phyloP scores from a whole-genome alignment of 2,329 filamentous ascomycete genomes.

The Periconia sp. region DNA sequence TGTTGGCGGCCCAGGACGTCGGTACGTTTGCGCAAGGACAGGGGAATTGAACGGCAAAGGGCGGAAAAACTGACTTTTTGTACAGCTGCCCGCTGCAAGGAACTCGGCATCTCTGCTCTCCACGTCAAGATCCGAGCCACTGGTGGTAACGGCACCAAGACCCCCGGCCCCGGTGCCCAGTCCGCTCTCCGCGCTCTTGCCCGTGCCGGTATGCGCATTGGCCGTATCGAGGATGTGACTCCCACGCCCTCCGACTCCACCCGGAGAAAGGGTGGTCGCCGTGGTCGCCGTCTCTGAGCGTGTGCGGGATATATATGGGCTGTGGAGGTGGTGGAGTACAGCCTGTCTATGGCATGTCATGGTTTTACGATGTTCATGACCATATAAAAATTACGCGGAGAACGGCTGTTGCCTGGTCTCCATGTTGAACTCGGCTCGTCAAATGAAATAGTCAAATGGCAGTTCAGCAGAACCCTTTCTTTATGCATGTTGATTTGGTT shows the following conservation, averaged over 20 bases:
- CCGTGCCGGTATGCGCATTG: slow-evolving; percentile 99
- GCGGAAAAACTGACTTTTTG: slow-evolving; percentile 42
- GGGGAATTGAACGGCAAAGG: background rate
- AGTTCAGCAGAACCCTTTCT: slow-evolving; percentile 43
- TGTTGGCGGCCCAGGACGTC: slow-evolving; percentile 97
- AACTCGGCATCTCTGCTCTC: slow-evolving; percentile 87
- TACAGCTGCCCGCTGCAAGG: slow-evolving; percentile 78
- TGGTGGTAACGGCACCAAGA: slow-evolving; percentile 99
- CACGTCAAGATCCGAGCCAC: slow-evolving; percentile 99
- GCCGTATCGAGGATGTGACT: slow-evolving; percentile 99
- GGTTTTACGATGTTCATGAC: slow-evolving; percentile 38
- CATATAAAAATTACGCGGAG: slow-evolving; percentile 42
- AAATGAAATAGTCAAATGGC: slow-evolving; percentile 32
- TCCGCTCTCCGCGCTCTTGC: slow-evolving; percentile 98
- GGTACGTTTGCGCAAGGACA: slow-evolving; percentile 23
- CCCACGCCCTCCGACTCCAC: slow-evolving; percentile 99
- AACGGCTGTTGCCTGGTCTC: slow-evolving; percentile 44
- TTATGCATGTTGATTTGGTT: slow-evolving; percentile 27
- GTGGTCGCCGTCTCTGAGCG: slow-evolving; percentile 98
- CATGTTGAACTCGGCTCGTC: slow-evolving; percentile 42
- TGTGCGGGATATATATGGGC: slow-evolving; percentile 44
- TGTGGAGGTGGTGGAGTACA: slow-evolving; percentile 24
- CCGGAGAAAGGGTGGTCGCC: slow-evolving; percentile 99
- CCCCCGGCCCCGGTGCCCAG: slow-evolving; percentile 97
- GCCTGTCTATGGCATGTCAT: slow-evolving; percentile 33